Percentiles rank a stretch among this genome's conserved stretches.
phyloP scores from a whole-genome alignment of 306 rosid species.

The Carpinus viminea region DNA sequence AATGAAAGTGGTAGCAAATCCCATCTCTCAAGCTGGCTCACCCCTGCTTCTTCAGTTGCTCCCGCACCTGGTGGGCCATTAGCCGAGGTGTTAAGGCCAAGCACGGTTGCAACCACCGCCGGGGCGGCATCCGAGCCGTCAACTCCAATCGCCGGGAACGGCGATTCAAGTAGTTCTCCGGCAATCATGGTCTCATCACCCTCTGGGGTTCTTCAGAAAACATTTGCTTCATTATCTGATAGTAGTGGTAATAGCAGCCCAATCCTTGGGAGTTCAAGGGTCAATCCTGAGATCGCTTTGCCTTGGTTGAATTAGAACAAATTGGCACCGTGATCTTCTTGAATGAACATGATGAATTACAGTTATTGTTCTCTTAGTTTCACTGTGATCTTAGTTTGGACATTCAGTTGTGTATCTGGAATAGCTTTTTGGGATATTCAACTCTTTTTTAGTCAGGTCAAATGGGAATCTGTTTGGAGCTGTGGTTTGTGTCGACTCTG shows the following conservation, averaged over 20 bases:
- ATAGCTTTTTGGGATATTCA: too few relatives aligned
- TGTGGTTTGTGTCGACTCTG: too few relatives aligned
- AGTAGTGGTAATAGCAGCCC: slow-evolving; percentile 76
- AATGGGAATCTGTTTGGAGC: too few relatives aligned
- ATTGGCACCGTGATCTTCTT: slow-evolving; percentile 17
- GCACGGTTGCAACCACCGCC: slow-evolving; percentile 32
- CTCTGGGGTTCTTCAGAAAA: slow-evolving; percentile 68
- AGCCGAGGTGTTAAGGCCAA: slow-evolving; percentile 74
- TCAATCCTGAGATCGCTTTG: slow-evolving; percentile 51
- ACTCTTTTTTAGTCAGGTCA: too few relatives aligned
- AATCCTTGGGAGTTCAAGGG: slow-evolving; percentile 45
- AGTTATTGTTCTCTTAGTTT: too few relatives aligned
- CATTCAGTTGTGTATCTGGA: too few relatives aligned
- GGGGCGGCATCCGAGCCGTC: slow-evolving; percentile 44
- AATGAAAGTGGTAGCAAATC: slow-evolving; percentile 29
- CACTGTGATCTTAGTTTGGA: neutral
- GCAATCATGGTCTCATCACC: slow-evolving; percentile 57
- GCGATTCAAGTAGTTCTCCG: slow-evolving; percentile 45
- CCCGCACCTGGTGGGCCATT: slow-evolving; percentile 69
- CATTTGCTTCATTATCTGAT: slow-evolving; percentile 61
- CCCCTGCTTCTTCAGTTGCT: slow-evolving; percentile 48
- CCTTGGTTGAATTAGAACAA: slow-evolving; percentile 44
- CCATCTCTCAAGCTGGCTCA: slow-evolving; percentile 45
- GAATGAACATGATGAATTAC: neutral
- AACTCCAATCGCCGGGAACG: slow-evolving; percentile 41